These are phyloP conservation scores for Anisodus tanguticus DNA, from an alignment of 257 asterid species.

Conservation along the genomic window DNA sequence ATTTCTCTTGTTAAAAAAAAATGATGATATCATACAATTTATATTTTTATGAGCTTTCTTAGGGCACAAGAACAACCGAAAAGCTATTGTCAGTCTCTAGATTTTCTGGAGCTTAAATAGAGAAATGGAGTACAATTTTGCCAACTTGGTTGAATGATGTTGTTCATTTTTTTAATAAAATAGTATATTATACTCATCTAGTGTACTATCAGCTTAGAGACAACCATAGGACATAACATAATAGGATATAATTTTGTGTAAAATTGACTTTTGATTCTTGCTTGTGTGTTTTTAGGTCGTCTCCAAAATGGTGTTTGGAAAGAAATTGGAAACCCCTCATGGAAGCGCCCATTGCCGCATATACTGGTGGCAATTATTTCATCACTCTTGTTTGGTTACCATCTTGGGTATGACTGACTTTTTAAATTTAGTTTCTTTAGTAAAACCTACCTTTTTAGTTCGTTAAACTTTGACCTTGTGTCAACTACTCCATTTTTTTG, in stretches of 20 bases:
- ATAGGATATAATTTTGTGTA: neutral
- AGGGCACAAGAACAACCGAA: no score
- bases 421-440: slow-evolving; percentile 26
- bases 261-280: neutral
- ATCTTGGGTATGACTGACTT: slow-evolving; percentile 73
- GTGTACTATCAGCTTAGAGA: neutral
- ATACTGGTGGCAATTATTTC: slow-evolving; percentile 82
- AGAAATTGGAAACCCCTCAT: slow-evolving; percentile 73
- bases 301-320: slow-evolving; percentile 45
- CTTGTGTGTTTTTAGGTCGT: slow-evolving; percentile 46
- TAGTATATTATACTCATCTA: neutral
- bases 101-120: neutral
- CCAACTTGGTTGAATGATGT: slow-evolving; percentile 19
- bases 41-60: neutral
- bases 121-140: neutral
- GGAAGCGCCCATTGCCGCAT: slow-evolving; percentile 90
- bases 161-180: neutral
- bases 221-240: neutral
- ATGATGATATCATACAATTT: neutral
- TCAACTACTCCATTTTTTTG: neutral
- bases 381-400: slow-evolving; percentile 90
- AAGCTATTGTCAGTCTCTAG: no score
- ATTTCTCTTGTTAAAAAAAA: neutral
- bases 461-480: neutral
- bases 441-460: slow-evolving; percentile 6